Evolutionary conservation across 2,329 filamentous ascomycete species (phyloP).

Genomic region (Alternaria longipes): DNA sequence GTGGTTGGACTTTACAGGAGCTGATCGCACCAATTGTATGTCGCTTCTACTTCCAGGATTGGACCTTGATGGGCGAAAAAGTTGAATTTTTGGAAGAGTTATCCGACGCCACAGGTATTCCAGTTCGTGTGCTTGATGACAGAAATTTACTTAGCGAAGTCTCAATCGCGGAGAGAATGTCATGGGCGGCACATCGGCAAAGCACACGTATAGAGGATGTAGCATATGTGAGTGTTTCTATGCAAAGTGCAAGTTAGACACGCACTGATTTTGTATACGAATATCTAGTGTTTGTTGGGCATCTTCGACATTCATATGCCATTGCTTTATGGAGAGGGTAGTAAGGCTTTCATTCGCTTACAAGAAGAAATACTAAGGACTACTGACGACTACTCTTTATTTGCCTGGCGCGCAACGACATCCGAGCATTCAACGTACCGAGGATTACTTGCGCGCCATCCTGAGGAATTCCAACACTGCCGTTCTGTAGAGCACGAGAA

Average conservation of each 20-base stretch:
- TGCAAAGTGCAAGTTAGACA: not conserved
- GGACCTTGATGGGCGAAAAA: constrained; percentile 40
- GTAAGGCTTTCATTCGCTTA: constrained; percentile 38
- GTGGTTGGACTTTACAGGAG: constrained; percentile 46
- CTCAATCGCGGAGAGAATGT: constrained; percentile 40
- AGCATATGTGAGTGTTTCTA: constrained; percentile 28
- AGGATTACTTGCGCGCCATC: constrained; percentile 37
- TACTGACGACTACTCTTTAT: constrained; percentile 41
- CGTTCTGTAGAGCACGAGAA: constrained; percentile 34
- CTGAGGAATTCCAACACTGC: constrained; percentile 32
- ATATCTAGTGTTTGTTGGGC: constrained; percentile 32
- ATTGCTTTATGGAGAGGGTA: constrained; percentile 41
- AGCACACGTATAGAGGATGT: constrained; percentile 41
- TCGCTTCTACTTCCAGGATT: constrained; percentile 38
- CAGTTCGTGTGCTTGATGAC: constrained; percentile 32
- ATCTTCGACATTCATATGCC: constrained; percentile 47
- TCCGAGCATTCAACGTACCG: constrained; percentile 30
- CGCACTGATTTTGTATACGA: not conserved
- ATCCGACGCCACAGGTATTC: constrained; percentile 37
- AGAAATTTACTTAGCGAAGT: constrained; percentile 25
- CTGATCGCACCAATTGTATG: constrained; percentile 35
- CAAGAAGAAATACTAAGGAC: constrained; percentile 43
- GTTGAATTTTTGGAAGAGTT: constrained; percentile 34
- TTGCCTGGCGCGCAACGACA: constrained; percentile 33
- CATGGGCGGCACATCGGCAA: constrained; percentile 39